Evolutionary conservation across 306 rosid genomes (phyloP), one percentile per base, ranked within the genome.

Genomic region (Medicago arabica): DNA sequence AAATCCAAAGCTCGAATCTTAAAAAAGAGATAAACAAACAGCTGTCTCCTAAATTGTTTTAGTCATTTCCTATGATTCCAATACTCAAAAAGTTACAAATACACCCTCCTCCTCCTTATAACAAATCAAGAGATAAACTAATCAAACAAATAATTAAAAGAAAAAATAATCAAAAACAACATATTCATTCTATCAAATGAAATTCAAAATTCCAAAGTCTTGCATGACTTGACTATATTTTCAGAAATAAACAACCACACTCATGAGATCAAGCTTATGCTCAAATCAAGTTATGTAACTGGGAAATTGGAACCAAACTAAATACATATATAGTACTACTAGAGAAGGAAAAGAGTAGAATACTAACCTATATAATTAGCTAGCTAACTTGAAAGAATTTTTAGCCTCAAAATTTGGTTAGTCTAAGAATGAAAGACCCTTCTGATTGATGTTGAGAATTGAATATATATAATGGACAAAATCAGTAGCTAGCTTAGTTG

Each of bases 281-380:
- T 34, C 7, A 34, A 34, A 34, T 34, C 38, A 34, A 34, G 38
- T 34, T 34, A 34, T 34, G 38, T 34, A 34, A 34, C 5, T 34
- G 0, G 38, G 5, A 34, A 34, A 34, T 34, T 4, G 38, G 38
- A 34, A 34, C 7, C 7, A 34, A 34, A 34, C 38, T 34, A 34
- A 34, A 34, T 34, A 34, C 38, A 34, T 34, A 34, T 34, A 34
- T 34, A 34, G 38, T 34, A 34, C 7, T 4, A 5, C 7, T 34
- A 34, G 3, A 34, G 31, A 68, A 73, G 19, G 40, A 84, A 72
- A 84, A 72, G 82, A 77, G 62, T 21, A 69, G 72, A 19, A 78
- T 69, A 78, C 83, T 41, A 80, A 80, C 78, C 80, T 68, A 78
- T 64, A 9, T 39, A 19, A 8, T 18, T 53, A 2, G 16, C 16